Conservation (phyloP, 768 basidiomycete species). For the Tulasnella sp. region DNA sequence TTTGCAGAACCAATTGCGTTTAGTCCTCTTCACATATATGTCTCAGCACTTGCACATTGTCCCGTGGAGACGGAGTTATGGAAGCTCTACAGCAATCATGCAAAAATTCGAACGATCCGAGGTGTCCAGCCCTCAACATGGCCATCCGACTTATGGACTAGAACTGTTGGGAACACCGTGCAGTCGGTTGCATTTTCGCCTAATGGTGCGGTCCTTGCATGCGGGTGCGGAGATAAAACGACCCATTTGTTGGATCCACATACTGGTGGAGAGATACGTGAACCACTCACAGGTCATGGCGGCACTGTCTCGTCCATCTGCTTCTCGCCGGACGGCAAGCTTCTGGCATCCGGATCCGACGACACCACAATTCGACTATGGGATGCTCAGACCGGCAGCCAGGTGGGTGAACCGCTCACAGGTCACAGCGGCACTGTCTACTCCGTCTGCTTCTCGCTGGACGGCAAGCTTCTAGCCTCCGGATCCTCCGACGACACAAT, state of each 20-base stretch:
- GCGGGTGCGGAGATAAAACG: not conserved
- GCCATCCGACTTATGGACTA: not conserved
- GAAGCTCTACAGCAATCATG: not conserved
- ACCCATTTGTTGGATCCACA: not conserved
- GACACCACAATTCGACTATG: slow-evolving; percentile 58
- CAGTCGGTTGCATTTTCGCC: not conserved
- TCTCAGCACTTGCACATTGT: not conserved
- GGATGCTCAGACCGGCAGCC: slow-evolving; percentile 90
- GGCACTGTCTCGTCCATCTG: not conserved
- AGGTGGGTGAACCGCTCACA: slow-evolving; percentile 82
- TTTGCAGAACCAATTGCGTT: not conserved
- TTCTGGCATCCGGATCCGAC: slow-evolving; percentile 22
- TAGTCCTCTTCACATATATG: not conserved
- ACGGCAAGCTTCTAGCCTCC: slow-evolving; percentile 27
- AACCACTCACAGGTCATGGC: not conserved
- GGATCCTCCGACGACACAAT: slow-evolving; percentile 30
- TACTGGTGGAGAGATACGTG: not conserved
- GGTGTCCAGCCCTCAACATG: not conserved
- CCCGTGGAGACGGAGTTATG: not conserved
- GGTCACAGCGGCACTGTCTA: slow-evolving; percentile 78
- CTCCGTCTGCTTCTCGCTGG: slow-evolving; percentile 32
- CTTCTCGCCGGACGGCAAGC: slow-evolving; percentile 20
- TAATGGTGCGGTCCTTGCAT: not conserved
- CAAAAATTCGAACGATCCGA: not conserved
- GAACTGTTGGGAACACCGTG: not conserved